Conservation (phyloP, 1,139 yeast genomes). For the Scheffersomyces illinoinensis region DNA sequence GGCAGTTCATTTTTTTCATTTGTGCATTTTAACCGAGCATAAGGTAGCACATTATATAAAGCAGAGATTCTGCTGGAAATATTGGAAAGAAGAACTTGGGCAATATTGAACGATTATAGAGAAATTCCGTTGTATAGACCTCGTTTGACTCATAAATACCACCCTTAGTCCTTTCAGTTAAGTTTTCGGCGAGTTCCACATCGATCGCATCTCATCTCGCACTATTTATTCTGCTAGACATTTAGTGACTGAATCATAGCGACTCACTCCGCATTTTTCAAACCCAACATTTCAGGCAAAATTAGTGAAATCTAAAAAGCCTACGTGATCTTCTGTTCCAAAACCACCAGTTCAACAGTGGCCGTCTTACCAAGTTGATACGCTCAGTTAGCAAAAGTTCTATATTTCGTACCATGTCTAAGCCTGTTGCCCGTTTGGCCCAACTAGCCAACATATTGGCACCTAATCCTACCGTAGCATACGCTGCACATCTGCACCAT, state of each 20-base stretch:
- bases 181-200: neutral
- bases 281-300: neutral
- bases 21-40: neutral
- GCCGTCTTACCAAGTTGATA: neutral
- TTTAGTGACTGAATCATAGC: slow-evolving; percentile 2
- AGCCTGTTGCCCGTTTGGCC: slow-evolving; percentile 35
- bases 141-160: neutral
- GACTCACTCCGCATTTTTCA: neutral
- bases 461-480: slow-evolving; percentile 21
- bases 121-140: neutral
- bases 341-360: neutral
- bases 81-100: neutral
- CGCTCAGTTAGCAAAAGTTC: neutral
- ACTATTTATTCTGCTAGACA: neutral
- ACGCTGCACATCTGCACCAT: slow-evolving; percentile 12
- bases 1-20: neutral
- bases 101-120: neutral
- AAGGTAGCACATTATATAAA: neutral
- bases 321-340: neutral
- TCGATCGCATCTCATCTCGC: neutral
- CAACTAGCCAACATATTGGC: slow-evolving; percentile 39
- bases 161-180: neutral
- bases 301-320: slow-evolving; percentile 1
- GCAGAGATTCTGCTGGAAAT: neutral
- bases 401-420: slow-evolving; percentile 1